Conservation (phyloP, 2,329 filamentous ascomycete genomes). For the Monilinia fructigena region DNA sequence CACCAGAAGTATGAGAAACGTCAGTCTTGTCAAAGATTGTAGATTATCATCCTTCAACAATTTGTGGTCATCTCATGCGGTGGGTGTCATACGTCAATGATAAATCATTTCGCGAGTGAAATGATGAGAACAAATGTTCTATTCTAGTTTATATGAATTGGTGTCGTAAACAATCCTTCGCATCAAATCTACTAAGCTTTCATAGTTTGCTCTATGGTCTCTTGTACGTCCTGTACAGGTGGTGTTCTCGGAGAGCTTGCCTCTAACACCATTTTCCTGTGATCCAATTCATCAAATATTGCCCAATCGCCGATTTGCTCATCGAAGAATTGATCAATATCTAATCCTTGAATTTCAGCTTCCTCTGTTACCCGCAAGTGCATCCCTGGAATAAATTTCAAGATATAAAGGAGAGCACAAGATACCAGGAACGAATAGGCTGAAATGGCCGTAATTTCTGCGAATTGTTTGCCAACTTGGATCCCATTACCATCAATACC, state of each 20-base stretch:
- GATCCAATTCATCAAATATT: conserved; percentile 35
- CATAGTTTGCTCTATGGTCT: not conserved
- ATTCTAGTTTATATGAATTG: not conserved
- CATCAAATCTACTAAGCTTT: not conserved
- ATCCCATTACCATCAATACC: conserved; percentile 53
- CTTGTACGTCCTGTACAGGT: conserved; percentile 24
- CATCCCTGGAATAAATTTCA: conserved; percentile 58
- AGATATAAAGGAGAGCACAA: conserved; percentile 52
- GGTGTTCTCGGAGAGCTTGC: conserved; percentile 29
- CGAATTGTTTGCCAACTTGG: conserved; percentile 57
- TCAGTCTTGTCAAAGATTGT: not conserved
- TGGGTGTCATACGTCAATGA: not conserved
- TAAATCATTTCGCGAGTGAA: not conserved
- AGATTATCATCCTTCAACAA: not conserved
- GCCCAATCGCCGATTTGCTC: conserved; percentile 44
- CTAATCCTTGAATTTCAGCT: conserved; percentile 54
- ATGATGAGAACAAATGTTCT: not conserved
- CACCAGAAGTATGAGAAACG: not conserved
- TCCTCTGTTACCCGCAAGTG: conserved; percentile 55
- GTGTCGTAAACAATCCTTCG: not conserved
- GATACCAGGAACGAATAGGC: conserved; percentile 55
- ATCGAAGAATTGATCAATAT: conserved; percentile 50
- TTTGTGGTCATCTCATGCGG: not conserved
- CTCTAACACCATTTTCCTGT: conserved; percentile 27
- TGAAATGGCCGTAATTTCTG: conserved; percentile 55